Conservation (phyloP, 2,329 filamentous ascomycete genomes). For the Epichloe typhina region DNA sequence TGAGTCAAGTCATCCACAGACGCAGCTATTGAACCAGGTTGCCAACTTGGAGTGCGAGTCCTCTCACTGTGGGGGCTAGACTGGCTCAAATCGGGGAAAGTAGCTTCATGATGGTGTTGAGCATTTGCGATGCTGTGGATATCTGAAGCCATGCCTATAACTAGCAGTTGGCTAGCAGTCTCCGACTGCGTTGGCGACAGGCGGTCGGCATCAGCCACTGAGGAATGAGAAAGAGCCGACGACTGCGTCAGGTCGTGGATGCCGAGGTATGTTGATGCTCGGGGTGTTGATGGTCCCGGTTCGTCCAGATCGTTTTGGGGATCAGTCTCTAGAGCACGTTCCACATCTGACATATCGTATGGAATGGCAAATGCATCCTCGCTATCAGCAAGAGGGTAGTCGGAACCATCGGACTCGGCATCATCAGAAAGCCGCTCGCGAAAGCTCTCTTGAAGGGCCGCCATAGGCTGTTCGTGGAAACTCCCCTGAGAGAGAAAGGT, state of each 20-base stretch:
- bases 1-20: constrained; percentile 38
- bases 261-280: constrained; percentile 34
- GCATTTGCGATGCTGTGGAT: not conserved
- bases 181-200: constrained; percentile 2
- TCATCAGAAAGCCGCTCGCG: constrained; percentile 12
- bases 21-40: constrained; percentile 1
- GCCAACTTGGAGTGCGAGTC: not conserved
- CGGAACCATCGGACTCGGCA: constrained; percentile 10
- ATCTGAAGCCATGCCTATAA: not conserved
- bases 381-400: constrained; percentile 30
- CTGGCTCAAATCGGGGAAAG: not conserved
- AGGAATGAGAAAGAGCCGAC: constrained; percentile 16
- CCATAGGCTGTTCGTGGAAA: constrained; percentile 13
- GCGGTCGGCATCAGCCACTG: constrained; percentile 6
- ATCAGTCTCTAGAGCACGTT: constrained; percentile 22
- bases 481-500: constrained; percentile 16
- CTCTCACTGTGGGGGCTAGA: not conserved
- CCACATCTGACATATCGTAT: constrained; percentile 28
- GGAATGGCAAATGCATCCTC: constrained; percentile 44
- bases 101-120: not conserved
- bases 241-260: constrained; percentile 8
- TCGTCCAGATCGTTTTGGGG: constrained; percentile 23
- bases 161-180: constrained; percentile 8
- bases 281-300: constrained; percentile 35
- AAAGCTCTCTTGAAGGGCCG: constrained; percentile 15